Percentiles rank a stretch among this genome's conserved stretches.
Conservation (phyloP, 495 filamentous ascomycete genomes). For the Penicillium tannophilum region DNA sequence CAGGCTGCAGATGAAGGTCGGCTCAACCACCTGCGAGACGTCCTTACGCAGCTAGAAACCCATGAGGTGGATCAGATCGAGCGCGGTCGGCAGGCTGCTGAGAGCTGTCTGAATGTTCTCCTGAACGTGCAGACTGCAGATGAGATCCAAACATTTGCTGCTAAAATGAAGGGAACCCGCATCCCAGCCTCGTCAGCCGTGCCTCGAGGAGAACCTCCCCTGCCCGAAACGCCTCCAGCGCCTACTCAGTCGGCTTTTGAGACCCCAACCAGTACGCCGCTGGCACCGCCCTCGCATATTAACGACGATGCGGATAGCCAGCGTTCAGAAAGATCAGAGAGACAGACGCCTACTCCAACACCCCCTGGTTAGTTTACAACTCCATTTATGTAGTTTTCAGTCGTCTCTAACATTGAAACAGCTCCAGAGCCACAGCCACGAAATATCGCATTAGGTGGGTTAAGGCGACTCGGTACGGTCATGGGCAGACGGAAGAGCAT, state of each 20-base stretch:
- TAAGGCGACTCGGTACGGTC: constrained; percentile 79
- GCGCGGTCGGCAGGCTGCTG: constrained; percentile 70
- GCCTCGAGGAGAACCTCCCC: constrained; percentile 23
- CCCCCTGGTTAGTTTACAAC: constrained; percentile 44
- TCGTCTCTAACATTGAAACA: constrained; percentile 4
- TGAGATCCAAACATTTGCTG: constrained; percentile 86
- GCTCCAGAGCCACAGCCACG: constrained; percentile 40
- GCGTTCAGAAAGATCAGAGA: constrained; percentile 52
- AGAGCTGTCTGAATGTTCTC: constrained; percentile 79
- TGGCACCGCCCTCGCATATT: constrained; percentile 45
- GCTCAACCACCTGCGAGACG: constrained; percentile 88
- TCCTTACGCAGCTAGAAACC: constrained; percentile 89
- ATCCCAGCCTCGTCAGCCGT: constrained; percentile 16
- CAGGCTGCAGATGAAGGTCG: constrained; percentile 89
- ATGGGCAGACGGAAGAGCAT: constrained; percentile 63
- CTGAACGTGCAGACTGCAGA: constrained; percentile 85
- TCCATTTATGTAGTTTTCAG: constrained; percentile 6
- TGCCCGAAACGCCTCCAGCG: constrained; percentile 19
- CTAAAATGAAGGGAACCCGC: constrained; percentile 45
- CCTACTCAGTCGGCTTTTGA: neutral
- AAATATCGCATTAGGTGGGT: constrained; percentile 48
- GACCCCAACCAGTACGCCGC: constrained; percentile 11
- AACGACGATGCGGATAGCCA: constrained; percentile 64
- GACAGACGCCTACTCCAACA: constrained; percentile 35
- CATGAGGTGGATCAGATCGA: constrained; percentile 90